Evolutionary conservation across 2,329 filamentous ascomycete genomes (phyloP), one percentile per base, ranked within the genome.

Genomic region (Cercospora berteroae): DNA sequence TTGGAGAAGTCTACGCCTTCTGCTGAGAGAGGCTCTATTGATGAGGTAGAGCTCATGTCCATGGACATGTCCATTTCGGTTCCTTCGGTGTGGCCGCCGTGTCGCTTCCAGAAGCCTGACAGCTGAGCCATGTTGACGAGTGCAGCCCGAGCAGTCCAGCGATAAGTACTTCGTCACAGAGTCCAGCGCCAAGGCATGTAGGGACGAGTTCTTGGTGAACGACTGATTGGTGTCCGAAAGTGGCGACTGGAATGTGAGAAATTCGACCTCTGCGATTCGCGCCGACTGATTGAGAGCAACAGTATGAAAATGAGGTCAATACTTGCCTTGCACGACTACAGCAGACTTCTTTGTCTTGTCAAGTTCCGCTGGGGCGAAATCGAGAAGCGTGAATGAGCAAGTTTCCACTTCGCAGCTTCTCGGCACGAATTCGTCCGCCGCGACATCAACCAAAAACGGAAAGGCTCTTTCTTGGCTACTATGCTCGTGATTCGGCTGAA

Each of bases 1-100:
- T 80, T 80, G 5, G 78, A 76, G 56, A 81, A 78, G 59, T 80
- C 75, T n/a, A 80, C 69, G 7, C 78, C 79, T 2, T 73, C 72
- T 36, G 76, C 69, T 42, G 75, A 77, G 18, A 81, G 69, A 29
- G 75, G 70, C 58, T 44, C 58, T 36, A 25, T 65, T 29, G 72
- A 70, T 8, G 65, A 59, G n/a, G 65, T 60, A 6, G 42, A 42
- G 8, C 52, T 27, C 65, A 71, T 73, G 44, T 64, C 65, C 65
- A 69, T 74, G 9, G 71, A 70, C 71, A 73, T 74, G 52, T 73
- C 68, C 66, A 66, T 67, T 39, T 65, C 60, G 5, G 55, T 42
- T n/a, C 52, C 52, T 33, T 63, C 65, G 29, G 56, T 44, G 56
- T 68, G 63, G 39, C 50, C 65, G 60, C 52, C 67, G 50, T 68